Base-by-base conservation (phyloP, 768 basidiomycete species). In the Hygrophorus pudorinus region DNA sequence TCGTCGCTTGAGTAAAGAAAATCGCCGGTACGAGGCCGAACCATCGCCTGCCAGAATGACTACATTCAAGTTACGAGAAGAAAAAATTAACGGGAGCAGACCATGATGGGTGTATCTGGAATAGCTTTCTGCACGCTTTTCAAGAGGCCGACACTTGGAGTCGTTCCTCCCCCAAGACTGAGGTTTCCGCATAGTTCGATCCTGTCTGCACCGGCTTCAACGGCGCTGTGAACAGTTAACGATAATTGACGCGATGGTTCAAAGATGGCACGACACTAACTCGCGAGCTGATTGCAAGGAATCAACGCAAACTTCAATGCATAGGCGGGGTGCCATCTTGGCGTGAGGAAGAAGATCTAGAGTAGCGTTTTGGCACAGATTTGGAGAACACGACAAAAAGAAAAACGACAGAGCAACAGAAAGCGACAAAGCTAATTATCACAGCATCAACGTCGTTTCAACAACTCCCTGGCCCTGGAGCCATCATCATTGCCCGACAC, bases 151-250 rank as follows among this genome's bases (percentile, higher is more conserved):
- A 84, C 50, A 47, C 76, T 83, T 4, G 89, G 88, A 0, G 89
- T 91, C 13, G 78, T 84, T 7, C 89, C 89, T 16, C 89, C 89
- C 17, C 87, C 89, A 20, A 75, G 52, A 3, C 70, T 75, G 14
- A 88, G 65, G 56, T 81, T 83, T 5, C 67, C 73, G 53, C 85
- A 89, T 10, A 89, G 58, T 55, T 88, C 85, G n/a, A 90, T 70
- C 49, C 85, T 73, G 58, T 86, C 69, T 38, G 84, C 82, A 8
- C 85, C 84, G 28, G 75, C 85, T 32, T 64, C 57, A n/a, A 76
- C 65, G 31, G 89, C 83, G 57, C 86, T 88, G 24, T 24, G 24
- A 24, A 56, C 12, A 41, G 42, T 35, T 38, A 42, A 17, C n/a
- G 38, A 41, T 20, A 10, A 8, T 24, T 24, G 24, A 7, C 24